These are phyloP conservation scores for Hirschfeldia incana DNA, from an alignment of 345 rosid species.

Conservation along the genomic window DNA sequence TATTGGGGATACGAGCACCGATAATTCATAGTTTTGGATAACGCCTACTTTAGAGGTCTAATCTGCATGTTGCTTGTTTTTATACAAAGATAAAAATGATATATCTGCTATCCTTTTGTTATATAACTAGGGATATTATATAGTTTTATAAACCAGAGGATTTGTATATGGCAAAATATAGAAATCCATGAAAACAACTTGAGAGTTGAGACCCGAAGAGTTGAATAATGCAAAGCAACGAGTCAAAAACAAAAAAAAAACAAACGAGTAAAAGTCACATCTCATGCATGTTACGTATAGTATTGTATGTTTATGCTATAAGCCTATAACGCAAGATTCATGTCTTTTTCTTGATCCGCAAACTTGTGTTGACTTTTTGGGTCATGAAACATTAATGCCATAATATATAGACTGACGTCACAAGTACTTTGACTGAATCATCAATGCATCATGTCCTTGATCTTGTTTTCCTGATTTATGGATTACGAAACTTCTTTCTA, in stretches of 20 bases:
- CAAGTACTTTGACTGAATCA: background rate
- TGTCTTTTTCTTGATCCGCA: slow-evolving; percentile 22
- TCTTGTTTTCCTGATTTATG: background rate
- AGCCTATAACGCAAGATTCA: slow-evolving; percentile 23
- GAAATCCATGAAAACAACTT: slow-evolving; percentile 14
- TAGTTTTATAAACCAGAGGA: background rate
- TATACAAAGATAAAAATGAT: background rate
- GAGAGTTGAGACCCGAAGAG: slow-evolving; percentile 1
- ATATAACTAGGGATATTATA: too few relatives aligned
- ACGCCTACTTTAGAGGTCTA: background rate
- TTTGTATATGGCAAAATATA: background rate
- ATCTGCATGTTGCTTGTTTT: background rate
- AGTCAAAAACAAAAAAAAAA: slow-evolving; percentile 17
- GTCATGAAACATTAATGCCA: background rate
- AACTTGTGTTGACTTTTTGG: slow-evolving; percentile 24
- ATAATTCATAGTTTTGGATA: slow-evolving; percentile 8
- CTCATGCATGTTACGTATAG: slow-evolving; percentile 23
- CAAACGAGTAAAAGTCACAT: slow-evolving; percentile 23
- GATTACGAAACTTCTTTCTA: background rate
- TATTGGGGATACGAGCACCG: background rate
- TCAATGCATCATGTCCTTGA: background rate
- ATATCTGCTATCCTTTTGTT: background rate
- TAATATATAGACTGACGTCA: background rate
- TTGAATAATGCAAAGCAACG: slow-evolving; percentile 12
- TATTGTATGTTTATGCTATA: slow-evolving; percentile 8